A percentile compares a stretch with the other conserved stretches of the same genome.
Conservation (phyloP, 1,284 basidiomycete genomes). For the Ganoderma sinense region DNA sequence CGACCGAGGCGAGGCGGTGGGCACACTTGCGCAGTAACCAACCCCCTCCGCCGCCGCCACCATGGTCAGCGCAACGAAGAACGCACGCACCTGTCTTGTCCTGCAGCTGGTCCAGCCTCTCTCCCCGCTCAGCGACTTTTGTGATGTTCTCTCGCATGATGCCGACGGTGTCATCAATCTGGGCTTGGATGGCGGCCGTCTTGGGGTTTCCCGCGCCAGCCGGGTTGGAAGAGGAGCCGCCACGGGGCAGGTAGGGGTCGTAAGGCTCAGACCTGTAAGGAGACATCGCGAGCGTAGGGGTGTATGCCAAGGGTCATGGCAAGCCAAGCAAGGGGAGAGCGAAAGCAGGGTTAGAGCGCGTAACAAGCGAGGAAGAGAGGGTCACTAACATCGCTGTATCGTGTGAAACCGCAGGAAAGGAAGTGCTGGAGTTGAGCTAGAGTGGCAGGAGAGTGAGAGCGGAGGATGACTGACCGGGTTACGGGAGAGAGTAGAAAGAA, state of each 20-base stretch:
- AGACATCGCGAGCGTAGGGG: background rate
- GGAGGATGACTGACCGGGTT: constrained; percentile 33
- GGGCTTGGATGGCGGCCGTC: constrained; percentile 92
- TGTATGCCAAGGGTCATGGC: background rate
- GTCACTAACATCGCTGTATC: constrained; percentile 36
- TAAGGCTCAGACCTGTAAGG: constrained; percentile 88
- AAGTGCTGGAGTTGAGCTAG: constrained; percentile 18
- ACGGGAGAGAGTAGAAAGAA: constrained; percentile 28
- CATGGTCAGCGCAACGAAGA: background rate
- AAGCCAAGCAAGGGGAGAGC: constrained; percentile 2
- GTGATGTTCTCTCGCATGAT: constrained; percentile 99
- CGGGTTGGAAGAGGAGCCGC: constrained; percentile 67
- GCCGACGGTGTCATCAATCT: constrained; percentile 95
- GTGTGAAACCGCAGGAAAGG: constrained; percentile 13
- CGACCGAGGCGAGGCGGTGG: background rate
- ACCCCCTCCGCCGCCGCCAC: constrained; percentile 1
- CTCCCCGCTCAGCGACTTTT: constrained; percentile 95
- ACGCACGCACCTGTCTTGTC: constrained; percentile 89
- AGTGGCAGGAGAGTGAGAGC: constrained; percentile 2
- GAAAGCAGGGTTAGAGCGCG: constrained; percentile 21
- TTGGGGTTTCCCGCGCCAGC: constrained; percentile 73
- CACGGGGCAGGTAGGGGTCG: constrained; percentile 93
- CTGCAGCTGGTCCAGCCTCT: constrained; percentile 92
- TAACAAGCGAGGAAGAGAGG: constrained; percentile 22
- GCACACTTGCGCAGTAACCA: constrained; percentile 45